These are phyloP conservation scores for Ceratocystiopsis minuta DNA, from an alignment of 2,329 filamentous ascomycete genomes.

Conservation along the genomic window DNA sequence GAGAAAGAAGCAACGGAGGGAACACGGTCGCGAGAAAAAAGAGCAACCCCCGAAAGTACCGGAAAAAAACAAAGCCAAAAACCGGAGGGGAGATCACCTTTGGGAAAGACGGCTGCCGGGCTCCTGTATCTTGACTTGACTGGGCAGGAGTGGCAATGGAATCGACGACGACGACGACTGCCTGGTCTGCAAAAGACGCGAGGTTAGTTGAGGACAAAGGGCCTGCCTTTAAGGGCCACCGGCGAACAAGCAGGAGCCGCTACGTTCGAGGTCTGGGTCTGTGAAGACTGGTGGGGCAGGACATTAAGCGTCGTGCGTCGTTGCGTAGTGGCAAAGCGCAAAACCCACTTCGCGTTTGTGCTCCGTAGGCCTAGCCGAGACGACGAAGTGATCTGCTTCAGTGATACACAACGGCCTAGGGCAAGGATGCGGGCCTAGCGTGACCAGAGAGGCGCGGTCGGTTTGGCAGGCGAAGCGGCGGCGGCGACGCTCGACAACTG, in stretches of 20 bases:
- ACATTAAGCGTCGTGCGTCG: background rate
- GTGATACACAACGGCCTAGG: background rate
- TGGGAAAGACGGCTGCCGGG: conserved; percentile 6
- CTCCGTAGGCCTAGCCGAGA: conserved; percentile 5
- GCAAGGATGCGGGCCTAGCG: conserved; percentile 2
- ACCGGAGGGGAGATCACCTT: conserved; percentile 5
- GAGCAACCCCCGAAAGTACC: background rate
- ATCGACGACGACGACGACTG: conserved; percentile 1
- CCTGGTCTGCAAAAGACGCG: conserved; percentile 3
- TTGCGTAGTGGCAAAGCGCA: conserved; percentile 2
- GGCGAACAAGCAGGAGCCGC: too few species aligned
- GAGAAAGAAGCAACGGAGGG: too few species aligned
- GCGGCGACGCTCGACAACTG: background rate
- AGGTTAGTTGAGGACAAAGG: conserved; percentile 4
- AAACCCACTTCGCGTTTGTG: conserved; percentile 7
- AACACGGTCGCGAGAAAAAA: too few species aligned
- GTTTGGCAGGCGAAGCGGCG: background rate
- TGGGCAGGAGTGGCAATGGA: conserved; percentile 6
- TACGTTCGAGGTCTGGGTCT: conserved; percentile 4
- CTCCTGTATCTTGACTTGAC: background rate
- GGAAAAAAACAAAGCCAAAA: background rate
- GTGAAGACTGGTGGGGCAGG: conserved; percentile 10
- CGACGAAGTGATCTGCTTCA: conserved; percentile 1
- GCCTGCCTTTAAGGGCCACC: too few species aligned
- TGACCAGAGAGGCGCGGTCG: background rate